Base-by-base conservation (phyloP, 2,329 filamentous ascomycete genomes). In the Aspergillus ochraceus region DNA sequence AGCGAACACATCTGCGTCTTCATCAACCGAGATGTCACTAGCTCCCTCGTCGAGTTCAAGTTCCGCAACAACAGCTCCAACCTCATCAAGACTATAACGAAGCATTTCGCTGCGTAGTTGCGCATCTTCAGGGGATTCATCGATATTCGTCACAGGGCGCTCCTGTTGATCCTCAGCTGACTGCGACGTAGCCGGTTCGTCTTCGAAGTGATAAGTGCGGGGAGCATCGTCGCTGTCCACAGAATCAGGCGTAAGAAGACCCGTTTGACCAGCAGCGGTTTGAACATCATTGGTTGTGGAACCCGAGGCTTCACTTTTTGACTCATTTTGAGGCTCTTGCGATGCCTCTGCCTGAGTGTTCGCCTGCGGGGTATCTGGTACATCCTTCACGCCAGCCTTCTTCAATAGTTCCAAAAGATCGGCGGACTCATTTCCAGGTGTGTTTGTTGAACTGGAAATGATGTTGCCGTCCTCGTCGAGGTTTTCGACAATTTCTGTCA, bases 401-500 rank as follows among this genome's bases (percentile, higher is more conserved):
- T 88, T 82, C 58, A 97, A 77, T 0, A 88, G 85, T 54, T 94
- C 87, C 17, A 90, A 74, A 4, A 97, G 80, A 65, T 90, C 85
- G 9, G 86, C 81, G 19, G 90, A 85, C 14, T 84, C 80, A 55
- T 89, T 85, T 6, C 88, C 89, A 0, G 92, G 89, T n/a, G 79
- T 85, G 42, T 87, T 85, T 30, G 89, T 78, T 57, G 80, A 84
- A 66, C 84, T 87, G 0, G 86, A 90, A 53, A 97, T 76, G 4
- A 98, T 84, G 69, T 96, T 95, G 58, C 88, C 95, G 11, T 96
- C 86, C 9, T 97, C 93, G 70, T 98, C 95, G 24, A 98, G 81
- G 77, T 96, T 87, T 76, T 99, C 95, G 57, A 92, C 82, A 65
- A 99, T 98, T 68, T 98, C 95, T 32, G 90, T 93, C 60, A 98